Percentiles rank a stretch among this genome's conserved stretches.
Conservation (phyloP, 257 asterid species). For the Catharanthus roseus region DNA sequence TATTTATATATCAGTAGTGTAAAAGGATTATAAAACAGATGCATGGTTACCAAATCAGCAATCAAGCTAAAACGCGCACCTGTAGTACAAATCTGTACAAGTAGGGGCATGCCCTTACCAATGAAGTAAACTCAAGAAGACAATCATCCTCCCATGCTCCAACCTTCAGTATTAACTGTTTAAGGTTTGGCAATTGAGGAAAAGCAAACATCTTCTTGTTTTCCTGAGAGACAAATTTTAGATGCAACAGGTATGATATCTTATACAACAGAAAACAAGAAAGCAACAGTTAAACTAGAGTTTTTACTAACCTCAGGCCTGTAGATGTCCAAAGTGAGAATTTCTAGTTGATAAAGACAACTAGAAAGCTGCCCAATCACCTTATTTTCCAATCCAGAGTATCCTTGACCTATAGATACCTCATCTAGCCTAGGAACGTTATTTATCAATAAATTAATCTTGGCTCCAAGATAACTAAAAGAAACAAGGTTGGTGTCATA, state of each 20-base stretch:
- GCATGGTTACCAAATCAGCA: background rate
- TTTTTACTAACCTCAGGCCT: slow-evolving; percentile 36
- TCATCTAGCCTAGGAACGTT: slow-evolving; percentile 51
- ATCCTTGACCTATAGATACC: slow-evolving; percentile 34
- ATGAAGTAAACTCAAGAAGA: slow-evolving; percentile 46
- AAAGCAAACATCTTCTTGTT: slow-evolving; percentile 25
- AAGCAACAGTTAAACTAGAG: background rate
- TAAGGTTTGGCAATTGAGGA: slow-evolving; percentile 45
- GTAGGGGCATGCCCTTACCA: slow-evolving; percentile 37
- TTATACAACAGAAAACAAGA: slow-evolving; percentile 6
- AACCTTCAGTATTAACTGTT: slow-evolving; percentile 40
- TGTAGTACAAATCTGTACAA: slow-evolving; percentile 45
- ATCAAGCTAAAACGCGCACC: slow-evolving; percentile 27
- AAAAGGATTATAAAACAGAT: background rate
- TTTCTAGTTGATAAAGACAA: slow-evolving; percentile 41
- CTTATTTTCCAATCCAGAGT: slow-evolving; percentile 34
- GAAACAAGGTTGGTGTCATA: slow-evolving; percentile 40
- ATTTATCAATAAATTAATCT: slow-evolving; percentile 25
- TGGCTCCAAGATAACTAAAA: slow-evolving; percentile 37
- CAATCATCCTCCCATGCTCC: slow-evolving; percentile 44
- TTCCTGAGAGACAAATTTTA: slow-evolving; percentile 26
- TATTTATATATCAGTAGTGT: background rate
- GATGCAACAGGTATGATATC: background rate
- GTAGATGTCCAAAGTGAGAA: slow-evolving; percentile 43
- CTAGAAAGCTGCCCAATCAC: slow-evolving; percentile 44